Percentiles rank a stretch among this genome's conserved stretches.
Evolutionary conservation across 305 asterid genomes (phyloP).

Genomic region (Rubia balearica): DNA sequence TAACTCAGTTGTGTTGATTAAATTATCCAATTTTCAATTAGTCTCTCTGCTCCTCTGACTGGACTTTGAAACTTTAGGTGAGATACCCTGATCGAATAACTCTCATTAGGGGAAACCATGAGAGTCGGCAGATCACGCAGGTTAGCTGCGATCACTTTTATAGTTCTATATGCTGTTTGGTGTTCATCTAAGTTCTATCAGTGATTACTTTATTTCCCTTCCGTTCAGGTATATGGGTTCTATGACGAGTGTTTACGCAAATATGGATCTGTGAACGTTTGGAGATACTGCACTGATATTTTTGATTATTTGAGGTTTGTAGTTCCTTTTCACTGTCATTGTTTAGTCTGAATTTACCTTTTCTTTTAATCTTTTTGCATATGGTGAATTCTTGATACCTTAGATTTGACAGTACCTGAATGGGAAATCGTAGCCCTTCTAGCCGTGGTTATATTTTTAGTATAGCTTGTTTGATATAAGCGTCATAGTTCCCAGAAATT

Average conservation of each 20-base stretch:
- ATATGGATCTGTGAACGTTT: conserved; percentile 84
- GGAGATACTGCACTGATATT: conserved; percentile 99
- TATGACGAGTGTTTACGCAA: conserved; percentile 96
- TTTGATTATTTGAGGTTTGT: conserved; percentile 88
- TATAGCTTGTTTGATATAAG: background rate
- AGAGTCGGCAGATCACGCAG: conserved; percentile 98
- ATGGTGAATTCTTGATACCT: background rate
- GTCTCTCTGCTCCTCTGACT: background rate
- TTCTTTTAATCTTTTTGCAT: background rate
- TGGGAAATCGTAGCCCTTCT: background rate
- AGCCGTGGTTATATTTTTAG: background rate
- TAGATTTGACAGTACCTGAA: background rate
- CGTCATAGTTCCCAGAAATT: background rate
- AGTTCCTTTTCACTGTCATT: conserved; percentile 14
- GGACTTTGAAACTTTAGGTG: conserved; percentile 43
- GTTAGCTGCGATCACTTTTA: conserved; percentile 28
- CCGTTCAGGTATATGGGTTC: conserved; percentile 84
- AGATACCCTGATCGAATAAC: conserved; percentile 96
- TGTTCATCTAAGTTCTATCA: background rate
- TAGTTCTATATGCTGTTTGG: background rate
- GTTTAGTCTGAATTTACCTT: background rate
- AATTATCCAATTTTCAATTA: background rate
- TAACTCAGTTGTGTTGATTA: background rate
- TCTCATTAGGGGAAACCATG: conserved; percentile 94
- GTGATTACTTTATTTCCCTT: conserved; percentile 22